Evolutionary conservation across 2,329 filamentous ascomycete species (phyloP), one percentile per base, ranked within the genome.

Genomic region (Exophiala phaeomuriformis): DNA sequence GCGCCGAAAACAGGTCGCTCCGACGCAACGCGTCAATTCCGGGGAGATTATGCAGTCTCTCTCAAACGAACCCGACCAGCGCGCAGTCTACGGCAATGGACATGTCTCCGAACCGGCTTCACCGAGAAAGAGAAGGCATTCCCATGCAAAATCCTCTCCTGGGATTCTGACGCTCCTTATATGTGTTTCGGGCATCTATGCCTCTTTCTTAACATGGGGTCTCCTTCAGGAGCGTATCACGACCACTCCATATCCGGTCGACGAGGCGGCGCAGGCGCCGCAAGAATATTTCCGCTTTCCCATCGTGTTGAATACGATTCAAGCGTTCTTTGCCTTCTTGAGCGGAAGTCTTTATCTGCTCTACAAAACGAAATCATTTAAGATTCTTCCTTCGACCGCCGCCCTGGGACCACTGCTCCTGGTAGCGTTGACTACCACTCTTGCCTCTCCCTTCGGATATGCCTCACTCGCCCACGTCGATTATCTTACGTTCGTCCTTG

Each of bases 161-260:
- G 86, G 88, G 3, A 68, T 88, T 31, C 66, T 86, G 64, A 86
- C 95, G 70, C 80, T 96, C 52, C 72, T 90, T 46, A 81, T 95
- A 57, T 91, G 90, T 61, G 89, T 96, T n/a, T 84, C 83, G 4
- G 93, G 93, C 55, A 98, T 98, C 64, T 98, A 98, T 70, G 89
- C 86, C 35, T 95, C 90, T 35, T 98, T 98, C 74, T 75, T 98
- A 49, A 94, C 90, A 33, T 98, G 93, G 93, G 93, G 88, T 28
- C 84, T 95, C 61, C 85, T 98, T 57, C 93, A 98, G 77, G 93
- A 98, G 72, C 90, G 93, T 65, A 88, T 98, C 66, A 97, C 93
- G 30, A 98, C 93, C 9, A 97, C 90, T 7, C 79, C 83, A 5
- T 93, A 97, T 69, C 3, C 70, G 77, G 27, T 51, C 50, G 39